Evolutionary conservation across 768 basidiomycete species (phyloP).

Genomic region (Boletus rubescentipes): DNA sequence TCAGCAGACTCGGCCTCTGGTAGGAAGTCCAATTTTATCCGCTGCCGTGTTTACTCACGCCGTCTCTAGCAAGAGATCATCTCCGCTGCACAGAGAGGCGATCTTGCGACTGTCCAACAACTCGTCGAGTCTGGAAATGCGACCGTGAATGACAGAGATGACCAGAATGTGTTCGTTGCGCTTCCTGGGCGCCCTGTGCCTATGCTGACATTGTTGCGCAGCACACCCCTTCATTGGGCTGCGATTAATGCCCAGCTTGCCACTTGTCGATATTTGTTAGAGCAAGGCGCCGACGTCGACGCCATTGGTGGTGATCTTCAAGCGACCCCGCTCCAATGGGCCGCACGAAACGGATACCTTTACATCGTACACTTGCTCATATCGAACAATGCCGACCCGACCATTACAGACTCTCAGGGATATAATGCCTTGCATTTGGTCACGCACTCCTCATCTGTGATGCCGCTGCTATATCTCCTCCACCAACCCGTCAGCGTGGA

Average conservation of each 20-base stretch:
- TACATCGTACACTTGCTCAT: slow-evolving; percentile 93
- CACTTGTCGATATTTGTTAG: slow-evolving; percentile 82
- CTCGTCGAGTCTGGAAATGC: slow-evolving; percentile 73
- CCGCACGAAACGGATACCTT: slow-evolving; percentile 94
- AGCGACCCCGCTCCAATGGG: slow-evolving; percentile 98
- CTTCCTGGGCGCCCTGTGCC: background rate
- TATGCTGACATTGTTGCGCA: slow-evolving; percentile 4
- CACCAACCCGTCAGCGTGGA: slow-evolving; percentile 95
- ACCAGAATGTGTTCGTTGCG: slow-evolving; percentile 66
- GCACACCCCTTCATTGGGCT: slow-evolving; percentile 95
- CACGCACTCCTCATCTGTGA: slow-evolving; percentile 91
- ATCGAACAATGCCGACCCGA: slow-evolving; percentile 88
- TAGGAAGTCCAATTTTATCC: slow-evolving; percentile 4
- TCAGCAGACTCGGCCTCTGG: slow-evolving; percentile 25
- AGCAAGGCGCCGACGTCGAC: slow-evolving; percentile 93
- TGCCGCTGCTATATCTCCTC: slow-evolving; percentile 89
- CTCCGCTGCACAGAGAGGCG: slow-evolving; percentile 85
- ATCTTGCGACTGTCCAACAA: slow-evolving; percentile 59
- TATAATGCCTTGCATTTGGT: slow-evolving; percentile 96
- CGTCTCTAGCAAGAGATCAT: slow-evolving; percentile 58
- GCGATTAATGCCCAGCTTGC: slow-evolving; percentile 95
- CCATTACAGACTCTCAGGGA: slow-evolving; percentile 86
- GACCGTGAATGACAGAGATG: slow-evolving; percentile 75
- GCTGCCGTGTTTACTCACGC: background rate
- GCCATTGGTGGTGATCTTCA: slow-evolving; percentile 91